Percentiles rank a stretch among this genome's conserved stretches.
These are phyloP conservation scores for Porcisia hertigi DNA, from an alignment of 208 protist species.

Conservation along the genomic window DNA sequence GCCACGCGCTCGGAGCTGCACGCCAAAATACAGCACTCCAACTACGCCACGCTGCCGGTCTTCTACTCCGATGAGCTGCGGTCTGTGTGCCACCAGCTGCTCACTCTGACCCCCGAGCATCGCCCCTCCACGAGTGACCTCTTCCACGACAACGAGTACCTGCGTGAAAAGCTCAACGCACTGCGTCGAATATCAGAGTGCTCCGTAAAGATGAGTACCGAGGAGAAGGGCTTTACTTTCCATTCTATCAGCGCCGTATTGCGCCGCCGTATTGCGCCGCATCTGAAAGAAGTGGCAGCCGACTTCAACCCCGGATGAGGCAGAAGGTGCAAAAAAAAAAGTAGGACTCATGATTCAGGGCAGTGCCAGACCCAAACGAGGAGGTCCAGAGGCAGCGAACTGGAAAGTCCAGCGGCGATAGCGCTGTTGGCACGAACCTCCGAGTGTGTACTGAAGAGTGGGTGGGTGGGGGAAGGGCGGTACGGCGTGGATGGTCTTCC, in stretches of 20 bases:
- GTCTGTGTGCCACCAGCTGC: slow-evolving; percentile 19
- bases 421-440: background rate
- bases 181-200: slow-evolving; percentile 32
- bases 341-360: background rate
- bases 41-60: slow-evolving; percentile 6
- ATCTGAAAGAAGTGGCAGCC: background rate
- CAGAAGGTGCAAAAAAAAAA: background rate
- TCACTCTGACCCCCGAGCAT: slow-evolving; percentile 10
- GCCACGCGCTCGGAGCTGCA: slow-evolving; percentile 22
- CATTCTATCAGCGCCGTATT: slow-evolving; percentile 27
- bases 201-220: slow-evolving; percentile 27
- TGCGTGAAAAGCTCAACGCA: slow-evolving; percentile 27
- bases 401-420: background rate
- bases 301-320: background rate
- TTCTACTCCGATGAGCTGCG: slow-evolving; percentile 17
- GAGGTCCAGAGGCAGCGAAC: background rate
- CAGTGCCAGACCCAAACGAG: background rate
- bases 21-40: slow-evolving; percentile 6
- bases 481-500: background rate
- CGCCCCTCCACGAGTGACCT: slow-evolving; percentile 25
- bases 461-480: background rate
- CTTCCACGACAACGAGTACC: slow-evolving; percentile 31
- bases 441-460: background rate
- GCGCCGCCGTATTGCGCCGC: slow-evolving; percentile 11
- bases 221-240: slow-evolving; percentile 24